A percentile compares a stretch with the other conserved stretches of the same genome.
These are phyloP conservation scores for Ophiostoma piceae DNA, from an alignment of 2,329 filamentous ascomycete species.

Conservation along the genomic window DNA sequence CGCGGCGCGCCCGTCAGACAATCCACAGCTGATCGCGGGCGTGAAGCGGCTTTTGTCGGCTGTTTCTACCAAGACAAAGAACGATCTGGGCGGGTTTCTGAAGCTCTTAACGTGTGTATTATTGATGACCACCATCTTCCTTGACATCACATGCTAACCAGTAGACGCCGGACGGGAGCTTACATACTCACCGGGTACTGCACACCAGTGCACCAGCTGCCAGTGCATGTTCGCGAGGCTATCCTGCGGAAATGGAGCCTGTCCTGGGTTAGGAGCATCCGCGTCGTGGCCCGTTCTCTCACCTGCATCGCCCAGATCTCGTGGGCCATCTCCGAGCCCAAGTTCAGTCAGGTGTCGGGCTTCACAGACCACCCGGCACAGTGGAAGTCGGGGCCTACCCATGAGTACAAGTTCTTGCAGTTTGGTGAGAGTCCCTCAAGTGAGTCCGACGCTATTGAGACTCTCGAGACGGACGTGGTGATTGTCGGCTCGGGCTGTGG, in stretches of 20 bases:
- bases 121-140: background rate
- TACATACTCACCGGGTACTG: slow-evolving; percentile 63
- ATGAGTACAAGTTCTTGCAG: slow-evolving; percentile 58
- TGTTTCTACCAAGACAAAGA: slow-evolving; percentile 34
- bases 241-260: slow-evolving; percentile 60
- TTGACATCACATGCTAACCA: background rate
- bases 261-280: slow-evolving; percentile 51
- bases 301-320: slow-evolving; percentile 49
- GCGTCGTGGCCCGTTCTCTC: slow-evolving; percentile 52
- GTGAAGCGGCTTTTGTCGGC: slow-evolving; percentile 41
- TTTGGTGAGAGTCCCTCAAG: slow-evolving; percentile 36
- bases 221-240: slow-evolving; percentile 53
- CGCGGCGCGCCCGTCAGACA: slow-evolving; percentile 45
- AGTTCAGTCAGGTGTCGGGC: slow-evolving; percentile 51
- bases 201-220: slow-evolving; percentile 57
- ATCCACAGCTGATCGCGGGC: slow-evolving; percentile 49
- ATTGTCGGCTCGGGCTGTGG: slow-evolving; percentile 85
- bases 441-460: slow-evolving; percentile 42
- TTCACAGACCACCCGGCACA: slow-evolving; percentile 51
- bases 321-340: slow-evolving; percentile 52
- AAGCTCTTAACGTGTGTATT: slow-evolving; percentile 38
- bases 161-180: slow-evolving; percentile 47
- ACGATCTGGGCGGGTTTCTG: slow-evolving; percentile 39
- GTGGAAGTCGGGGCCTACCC: slow-evolving; percentile 48
- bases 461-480: slow-evolving; percentile 72